phyloP scores from a whole-genome alignment of 2,329 filamentous ascomycete species.

The Colletotrichum neosansevieriae region DNA sequence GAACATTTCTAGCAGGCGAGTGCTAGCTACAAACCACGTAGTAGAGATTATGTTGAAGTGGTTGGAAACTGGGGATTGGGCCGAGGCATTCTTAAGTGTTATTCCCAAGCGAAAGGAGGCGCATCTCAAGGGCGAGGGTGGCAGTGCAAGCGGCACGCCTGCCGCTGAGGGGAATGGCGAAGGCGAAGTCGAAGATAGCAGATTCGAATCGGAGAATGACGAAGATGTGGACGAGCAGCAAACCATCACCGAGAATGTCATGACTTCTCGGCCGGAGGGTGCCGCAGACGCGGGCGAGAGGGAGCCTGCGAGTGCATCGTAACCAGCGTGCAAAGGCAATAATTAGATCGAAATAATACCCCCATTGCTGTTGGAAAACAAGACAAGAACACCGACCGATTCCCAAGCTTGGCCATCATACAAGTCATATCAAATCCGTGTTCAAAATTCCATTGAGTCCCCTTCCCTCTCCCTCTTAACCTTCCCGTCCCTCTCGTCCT shows the following conservation, averaged over 20 bases:
- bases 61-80: conserved; percentile 93
- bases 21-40: conserved; percentile 95
- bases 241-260: conserved; percentile 28
- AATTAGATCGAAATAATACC: conserved; percentile 32
- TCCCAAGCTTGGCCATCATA: conserved; percentile 30
- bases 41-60: conserved; percentile 96
- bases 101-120: conserved; percentile 94
- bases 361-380: conserved; percentile 14
- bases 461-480: conserved; percentile 70
- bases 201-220: conserved; percentile 44
- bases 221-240: conserved; percentile 48
- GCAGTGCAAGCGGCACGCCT: conserved; percentile 44
- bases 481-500: conserved; percentile 73
- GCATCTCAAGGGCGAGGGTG: conserved; percentile 62
- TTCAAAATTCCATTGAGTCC: conserved; percentile 65
- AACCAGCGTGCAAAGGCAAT: conserved; percentile 30
- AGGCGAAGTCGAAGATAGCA: conserved; percentile 44
- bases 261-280: conserved; percentile 4
- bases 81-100: conserved; percentile 85
- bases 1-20: conserved; percentile 86
- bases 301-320: conserved; percentile 9
- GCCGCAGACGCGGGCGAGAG: neutral
- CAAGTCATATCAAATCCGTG: conserved; percentile 33
- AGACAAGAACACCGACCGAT: conserved; percentile 28
- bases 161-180: conserved; percentile 40